Conservation (phyloP, 2,329 filamentous ascomycete genomes). For the Aspergillus sp. region DNA sequence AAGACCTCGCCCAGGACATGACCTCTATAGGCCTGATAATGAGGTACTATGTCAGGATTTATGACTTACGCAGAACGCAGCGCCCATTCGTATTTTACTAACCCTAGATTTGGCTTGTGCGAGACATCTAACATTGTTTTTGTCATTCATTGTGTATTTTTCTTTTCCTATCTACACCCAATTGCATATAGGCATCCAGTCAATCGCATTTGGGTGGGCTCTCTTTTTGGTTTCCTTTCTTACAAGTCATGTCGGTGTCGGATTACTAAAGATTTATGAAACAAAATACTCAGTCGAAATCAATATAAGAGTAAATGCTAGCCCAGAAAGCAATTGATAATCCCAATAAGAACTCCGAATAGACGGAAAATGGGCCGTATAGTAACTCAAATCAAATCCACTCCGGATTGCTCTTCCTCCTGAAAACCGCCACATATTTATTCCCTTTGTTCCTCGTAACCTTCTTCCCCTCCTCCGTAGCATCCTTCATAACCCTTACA, state of each 20-base stretch:
- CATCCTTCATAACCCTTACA: constrained; percentile 64
- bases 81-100: neutral
- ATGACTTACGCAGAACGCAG: neutral
- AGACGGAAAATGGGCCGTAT: neutral
- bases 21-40: neutral
- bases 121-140: neutral
- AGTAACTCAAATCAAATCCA: constrained; percentile 52
- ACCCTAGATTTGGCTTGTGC: neutral
- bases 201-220: neutral
- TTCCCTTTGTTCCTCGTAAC: constrained; percentile 84
- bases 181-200: neutral
- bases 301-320: neutral
- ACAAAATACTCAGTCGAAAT: neutral
- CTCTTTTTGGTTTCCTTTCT: neutral
- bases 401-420: constrained; percentile 73
- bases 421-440: constrained; percentile 89
- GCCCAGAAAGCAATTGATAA: neutral
- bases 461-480: constrained; percentile 98
- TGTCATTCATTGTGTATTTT: neutral
- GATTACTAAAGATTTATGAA: neutral
- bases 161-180: neutral
- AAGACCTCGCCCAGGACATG: constrained; percentile 50
- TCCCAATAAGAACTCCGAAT: neutral
- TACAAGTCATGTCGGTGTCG: neutral
- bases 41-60: neutral